Conservation (phyloP, 345 rosid genomes). For the Hibiscus tridactylites region DNA sequence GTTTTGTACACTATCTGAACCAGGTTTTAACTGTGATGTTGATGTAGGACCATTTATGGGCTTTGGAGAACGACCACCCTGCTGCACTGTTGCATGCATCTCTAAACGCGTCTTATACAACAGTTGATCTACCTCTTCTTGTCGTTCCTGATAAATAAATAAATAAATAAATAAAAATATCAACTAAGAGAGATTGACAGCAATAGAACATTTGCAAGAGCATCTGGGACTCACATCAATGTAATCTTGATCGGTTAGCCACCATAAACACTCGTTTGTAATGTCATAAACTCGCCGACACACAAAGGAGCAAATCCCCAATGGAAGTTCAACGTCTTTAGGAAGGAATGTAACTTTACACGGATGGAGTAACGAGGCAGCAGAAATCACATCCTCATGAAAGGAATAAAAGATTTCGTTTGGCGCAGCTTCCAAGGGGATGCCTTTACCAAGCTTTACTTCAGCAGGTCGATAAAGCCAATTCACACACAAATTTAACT, state of each 20-base stretch:
- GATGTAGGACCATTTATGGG: conserved; percentile 70
- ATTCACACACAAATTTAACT: conserved; percentile 55
- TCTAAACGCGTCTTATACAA: conserved; percentile 52
- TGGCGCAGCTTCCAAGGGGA: conserved; percentile 74
- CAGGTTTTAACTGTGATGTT: conserved; percentile 57
- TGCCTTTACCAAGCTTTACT: conserved; percentile 76
- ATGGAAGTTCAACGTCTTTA: conserved; percentile 65
- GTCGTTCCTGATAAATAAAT: conserved; percentile 38
- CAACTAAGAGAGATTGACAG: neutral
- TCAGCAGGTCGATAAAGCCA: conserved; percentile 89
- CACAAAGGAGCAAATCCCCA: conserved; percentile 66
- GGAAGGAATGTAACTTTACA: conserved; percentile 95
- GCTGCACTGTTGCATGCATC: conserved; percentile 77
- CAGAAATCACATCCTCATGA: conserved; percentile 87
- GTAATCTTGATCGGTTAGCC: conserved; percentile 90
- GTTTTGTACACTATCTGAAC: conserved; percentile 60
- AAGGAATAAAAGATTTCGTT: conserved; percentile 93
- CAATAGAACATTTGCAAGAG: neutral
- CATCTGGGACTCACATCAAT: conserved; percentile 54
- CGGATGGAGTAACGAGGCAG: conserved; percentile 81
- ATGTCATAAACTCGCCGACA: conserved; percentile 85
- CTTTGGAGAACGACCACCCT: conserved; percentile 78
- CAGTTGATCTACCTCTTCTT: conserved; percentile 50
- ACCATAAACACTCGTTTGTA: conserved; percentile 65
- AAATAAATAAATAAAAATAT: conserved; percentile 1